These are phyloP conservation scores for Rhizopogon parksii DNA, from an alignment of 1,284 basidiomycete genomes.

Conservation along the genomic window DNA sequence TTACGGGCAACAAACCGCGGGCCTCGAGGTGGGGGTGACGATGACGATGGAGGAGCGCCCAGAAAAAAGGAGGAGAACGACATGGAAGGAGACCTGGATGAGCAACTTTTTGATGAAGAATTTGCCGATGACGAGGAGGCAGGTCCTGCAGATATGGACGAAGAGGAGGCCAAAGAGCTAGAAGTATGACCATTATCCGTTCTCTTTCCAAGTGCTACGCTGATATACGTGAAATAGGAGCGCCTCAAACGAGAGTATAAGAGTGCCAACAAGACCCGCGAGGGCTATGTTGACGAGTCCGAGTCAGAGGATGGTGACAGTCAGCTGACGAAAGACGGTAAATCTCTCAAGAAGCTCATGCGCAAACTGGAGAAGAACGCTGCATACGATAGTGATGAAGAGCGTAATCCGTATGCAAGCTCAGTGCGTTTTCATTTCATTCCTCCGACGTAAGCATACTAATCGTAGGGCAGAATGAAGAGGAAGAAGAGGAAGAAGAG, in stretches of 20 bases:
- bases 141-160: slow-evolving; percentile 63
- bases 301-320: slow-evolving; percentile 62
- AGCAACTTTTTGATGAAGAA: slow-evolving; percentile 77
- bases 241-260: slow-evolving; percentile 79
- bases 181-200: slow-evolving; percentile 42
- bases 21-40: slow-evolving; percentile 68
- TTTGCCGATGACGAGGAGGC: slow-evolving; percentile 86
- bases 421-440: slow-evolving; percentile 43
- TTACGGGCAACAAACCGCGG: slow-evolving; percentile 58
- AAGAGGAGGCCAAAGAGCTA: slow-evolving; percentile 81
- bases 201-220: slow-evolving; percentile 1
- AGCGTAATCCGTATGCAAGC: slow-evolving; percentile 73
- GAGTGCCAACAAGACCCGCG: slow-evolving; percentile 65
- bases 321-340: slow-evolving; percentile 60
- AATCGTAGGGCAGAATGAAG: slow-evolving; percentile 45
- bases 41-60: slow-evolving; percentile 43
- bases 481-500: slow-evolving; percentile 60
- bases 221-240: slow-evolving; percentile 43
- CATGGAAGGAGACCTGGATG: slow-evolving; percentile 71
- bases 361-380: slow-evolving; percentile 67
- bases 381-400: slow-evolving; percentile 75
- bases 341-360: slow-evolving; percentile 73
- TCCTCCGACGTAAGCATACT: slow-evolving; percentile 8
- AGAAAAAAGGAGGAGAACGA: slow-evolving; percentile 53
- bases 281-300: slow-evolving; percentile 61